A percentile compares a stretch with the other conserved stretches of the same genome.
Conservation (phyloP, 805 yeast genomes). For the Lachancea sp. region DNA sequence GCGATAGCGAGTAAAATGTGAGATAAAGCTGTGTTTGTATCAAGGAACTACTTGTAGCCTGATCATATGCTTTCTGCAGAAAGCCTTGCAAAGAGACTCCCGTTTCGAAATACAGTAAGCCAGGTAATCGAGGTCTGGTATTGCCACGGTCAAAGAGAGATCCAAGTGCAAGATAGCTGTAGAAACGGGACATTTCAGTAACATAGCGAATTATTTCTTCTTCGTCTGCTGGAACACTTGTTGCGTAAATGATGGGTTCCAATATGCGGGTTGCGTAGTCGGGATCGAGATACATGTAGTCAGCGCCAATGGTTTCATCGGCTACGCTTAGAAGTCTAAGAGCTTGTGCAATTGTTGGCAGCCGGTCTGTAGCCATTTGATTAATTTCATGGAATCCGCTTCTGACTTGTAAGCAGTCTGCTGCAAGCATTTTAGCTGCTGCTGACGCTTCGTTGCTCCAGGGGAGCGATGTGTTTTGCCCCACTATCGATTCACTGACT, state of each 20-base stretch:
- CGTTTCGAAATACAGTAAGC: conserved; percentile 12
- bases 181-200: conserved; percentile 14
- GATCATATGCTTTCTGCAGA: conserved; percentile 12
- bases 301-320: conserved; percentile 14
- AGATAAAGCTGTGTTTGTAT: conserved; percentile 15
- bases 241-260: conserved; percentile 9
- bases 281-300: conserved; percentile 16
- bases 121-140: conserved; percentile 9
- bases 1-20: conserved; percentile 16
- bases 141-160: conserved; percentile 12
- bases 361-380: conserved; percentile 1
- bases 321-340: conserved; percentile 12
- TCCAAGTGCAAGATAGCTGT: conserved; percentile 16
- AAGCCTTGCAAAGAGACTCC: conserved; percentile 13
- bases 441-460: too few species aligned
- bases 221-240: background rate
- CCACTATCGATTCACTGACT: conserved; percentile 11
- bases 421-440: too few species aligned
- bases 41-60: conserved; percentile 11
- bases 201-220: conserved; percentile 8
- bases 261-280: conserved; percentile 8
- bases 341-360: conserved; percentile 13
- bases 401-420: too few species aligned
- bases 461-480: conserved; percentile 1
- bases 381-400: background rate